Conservation (phyloP, 305 asterid species). For the Plantago coronopus region DNA sequence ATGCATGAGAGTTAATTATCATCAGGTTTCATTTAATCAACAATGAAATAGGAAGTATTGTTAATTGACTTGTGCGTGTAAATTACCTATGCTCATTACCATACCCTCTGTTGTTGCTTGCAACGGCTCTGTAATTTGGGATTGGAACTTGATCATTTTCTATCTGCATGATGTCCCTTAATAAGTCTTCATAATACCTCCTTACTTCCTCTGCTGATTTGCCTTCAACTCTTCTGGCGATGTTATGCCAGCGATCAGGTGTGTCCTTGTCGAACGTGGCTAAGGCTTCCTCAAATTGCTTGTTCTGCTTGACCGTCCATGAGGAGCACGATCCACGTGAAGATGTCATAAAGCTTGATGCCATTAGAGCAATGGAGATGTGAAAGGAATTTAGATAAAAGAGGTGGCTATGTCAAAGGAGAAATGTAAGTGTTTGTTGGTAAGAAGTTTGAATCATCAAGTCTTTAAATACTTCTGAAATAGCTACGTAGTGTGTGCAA, state of each 20-base stretch:
- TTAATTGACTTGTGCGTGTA: neutral
- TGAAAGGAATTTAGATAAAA: conserved; percentile 9
- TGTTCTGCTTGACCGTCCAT: conserved; percentile 79
- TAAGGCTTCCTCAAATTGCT: conserved; percentile 83
- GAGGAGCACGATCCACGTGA: conserved; percentile 5
- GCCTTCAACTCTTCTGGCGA: conserved; percentile 66
- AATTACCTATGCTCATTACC: conserved; percentile 57
- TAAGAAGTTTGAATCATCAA: conserved; percentile 1
- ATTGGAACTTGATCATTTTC: conserved; percentile 66
- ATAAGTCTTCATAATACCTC: conserved; percentile 59
- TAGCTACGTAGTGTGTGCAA: conserved; percentile 12
- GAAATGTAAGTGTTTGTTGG: conserved; percentile 17
- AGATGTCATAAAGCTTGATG: conserved; percentile 24
- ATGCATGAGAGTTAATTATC: conserved; percentile 3
- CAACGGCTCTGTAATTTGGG: conserved; percentile 54
- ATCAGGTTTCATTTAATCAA: conserved; percentile 8
- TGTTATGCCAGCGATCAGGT: conserved; percentile 82
- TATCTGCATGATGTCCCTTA: conserved; percentile 62
- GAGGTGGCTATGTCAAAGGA: conserved; percentile 16
- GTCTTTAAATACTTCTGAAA: conserved; percentile 27
- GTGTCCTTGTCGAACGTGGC: conserved; percentile 74
- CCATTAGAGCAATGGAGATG: conserved; percentile 1
- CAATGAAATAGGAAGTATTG: conserved; percentile 1
- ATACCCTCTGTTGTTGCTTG: conserved; percentile 36
- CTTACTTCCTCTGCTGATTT: conserved; percentile 75